phyloP scores from a whole-genome alignment of 2,329 filamentous ascomycete species.

The Ophiocordyceps australis region DNA sequence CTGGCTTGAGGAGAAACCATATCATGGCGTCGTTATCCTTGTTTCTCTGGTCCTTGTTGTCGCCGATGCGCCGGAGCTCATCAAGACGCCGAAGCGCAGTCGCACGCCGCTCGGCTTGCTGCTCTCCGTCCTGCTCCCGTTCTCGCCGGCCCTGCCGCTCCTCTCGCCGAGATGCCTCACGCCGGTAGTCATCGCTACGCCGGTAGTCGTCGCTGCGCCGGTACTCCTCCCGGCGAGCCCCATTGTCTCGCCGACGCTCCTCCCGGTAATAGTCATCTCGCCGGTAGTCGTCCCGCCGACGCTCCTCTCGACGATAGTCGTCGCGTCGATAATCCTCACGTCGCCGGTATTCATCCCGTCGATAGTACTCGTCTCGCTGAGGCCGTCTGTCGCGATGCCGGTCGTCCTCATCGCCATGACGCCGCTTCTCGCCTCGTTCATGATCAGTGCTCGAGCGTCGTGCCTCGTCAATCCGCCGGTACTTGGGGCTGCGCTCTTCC shows the following conservation, averaged over 20 bases:
- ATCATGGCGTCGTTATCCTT: constrained; percentile 26
- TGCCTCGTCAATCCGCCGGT: constrained; percentile 20
- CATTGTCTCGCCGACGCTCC: constrained; percentile 7
- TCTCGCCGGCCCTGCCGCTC: too few relatives aligned
- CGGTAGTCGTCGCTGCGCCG: constrained; percentile 7
- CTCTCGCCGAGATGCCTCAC: too few relatives aligned
- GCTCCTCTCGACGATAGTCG: constrained; percentile 6
- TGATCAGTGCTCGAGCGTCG: constrained; percentile 19
- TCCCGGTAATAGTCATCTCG: constrained; percentile 4
- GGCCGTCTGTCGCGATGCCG: constrained; percentile 14
- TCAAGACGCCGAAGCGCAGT: constrained; percentile 21
- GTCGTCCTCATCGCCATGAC: constrained; percentile 8
- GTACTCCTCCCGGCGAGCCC: constrained; percentile 7
- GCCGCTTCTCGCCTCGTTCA: constrained; percentile 12
- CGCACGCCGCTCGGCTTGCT: constrained; percentile 20
- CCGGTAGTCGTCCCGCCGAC: constrained; percentile 3
- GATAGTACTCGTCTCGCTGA: constrained; percentile 14
- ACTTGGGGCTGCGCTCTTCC: constrained; percentile 22
- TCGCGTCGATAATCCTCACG: constrained; percentile 8
- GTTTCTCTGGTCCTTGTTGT: constrained; percentile 29
- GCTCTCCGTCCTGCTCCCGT: constrained; percentile 9
- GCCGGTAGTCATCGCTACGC: too few relatives aligned
- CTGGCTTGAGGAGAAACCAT: constrained; percentile 34
- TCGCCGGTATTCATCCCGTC: constrained; percentile 8
- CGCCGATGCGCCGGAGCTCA: constrained; percentile 24